Evolutionary conservation across 345 rosid species (phyloP).

Genomic region (Salix udensis): DNA sequence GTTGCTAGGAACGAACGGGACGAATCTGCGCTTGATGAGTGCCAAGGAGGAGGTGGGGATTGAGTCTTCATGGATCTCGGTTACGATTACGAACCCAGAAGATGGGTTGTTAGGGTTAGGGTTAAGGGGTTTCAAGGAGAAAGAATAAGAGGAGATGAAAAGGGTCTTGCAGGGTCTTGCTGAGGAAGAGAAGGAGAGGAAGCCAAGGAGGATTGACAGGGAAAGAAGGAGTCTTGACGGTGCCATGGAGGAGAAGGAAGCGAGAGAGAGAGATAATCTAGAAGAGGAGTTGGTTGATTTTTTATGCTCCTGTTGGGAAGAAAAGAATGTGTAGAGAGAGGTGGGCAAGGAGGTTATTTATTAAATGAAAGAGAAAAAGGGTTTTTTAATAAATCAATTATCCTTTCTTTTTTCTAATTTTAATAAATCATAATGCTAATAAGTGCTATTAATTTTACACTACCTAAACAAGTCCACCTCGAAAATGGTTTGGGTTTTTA

Average conservation of each 20-base stretch:
- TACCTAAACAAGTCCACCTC: too few species aligned
- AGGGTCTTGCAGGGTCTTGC: constrained; percentile 43
- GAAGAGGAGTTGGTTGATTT: not conserved
- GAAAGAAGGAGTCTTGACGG: constrained; percentile 1
- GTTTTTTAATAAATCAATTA: too few species aligned
- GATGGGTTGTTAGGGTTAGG: constrained; percentile 40
- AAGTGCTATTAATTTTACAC: too few species aligned
- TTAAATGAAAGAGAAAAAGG: not conserved
- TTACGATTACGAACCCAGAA: constrained; percentile 51
- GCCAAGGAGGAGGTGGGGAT: constrained; percentile 18
- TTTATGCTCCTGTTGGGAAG: not conserved
- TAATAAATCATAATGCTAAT: too few species aligned
- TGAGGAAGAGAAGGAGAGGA: constrained; percentile 18
- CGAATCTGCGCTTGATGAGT: constrained; percentile 30
- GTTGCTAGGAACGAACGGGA: not conserved
- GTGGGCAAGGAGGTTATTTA: not conserved
- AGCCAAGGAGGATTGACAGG: constrained; percentile 6
- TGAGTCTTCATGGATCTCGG: constrained; percentile 47
- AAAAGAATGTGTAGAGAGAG: not conserved
- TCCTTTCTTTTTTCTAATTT: too few species aligned
- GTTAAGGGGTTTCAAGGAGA: constrained; percentile 50
- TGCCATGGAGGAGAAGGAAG: not conserved
- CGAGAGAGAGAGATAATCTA: not conserved
- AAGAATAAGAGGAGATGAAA: constrained; percentile 62
- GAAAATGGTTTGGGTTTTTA: too few species aligned